Evolutionary conservation across 257 asterid species (phyloP), one percentile per base, ranked within the genome.

Genomic region (Scutellaria minor): DNA sequence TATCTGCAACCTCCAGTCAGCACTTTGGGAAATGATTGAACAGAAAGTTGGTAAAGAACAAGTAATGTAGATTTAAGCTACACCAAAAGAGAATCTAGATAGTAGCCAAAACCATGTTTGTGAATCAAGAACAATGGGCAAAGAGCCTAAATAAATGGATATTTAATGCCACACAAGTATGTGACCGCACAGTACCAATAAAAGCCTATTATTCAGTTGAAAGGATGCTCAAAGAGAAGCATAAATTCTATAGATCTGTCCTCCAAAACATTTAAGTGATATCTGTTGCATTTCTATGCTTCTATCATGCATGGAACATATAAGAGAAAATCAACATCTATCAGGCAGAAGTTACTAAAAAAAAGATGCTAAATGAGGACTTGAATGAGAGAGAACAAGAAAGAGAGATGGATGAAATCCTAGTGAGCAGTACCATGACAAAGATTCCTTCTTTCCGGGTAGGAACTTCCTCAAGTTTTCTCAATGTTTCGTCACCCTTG

Each of bases 381-480:
- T 47, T 57, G 56, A 37, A 71, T 12, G 20, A 31, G 44, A n/a
- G 58, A 71, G 18, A 40, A 37, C 9, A 37, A 71, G 56, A 76
- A 44, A 67, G 51, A 41, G 15, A 44, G 54, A 35, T 8, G 7
- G 39, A 42, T 54, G 22, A 53, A 13, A 58, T 70, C 27, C 15
- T 31, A 57, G 66, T 76, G 14, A 44, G 40, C 42, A 45, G 71
- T 85, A 91, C 98, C 99, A 94, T 94, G 27, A 94, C 96, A 78
- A 94, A 94, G 46, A 94, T 94, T 86, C 98, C 99, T 83, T 92
- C 95, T 59, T 52, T 82, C 35, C 84, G 82, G 9, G 97, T 94
- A 75, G 99, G 98, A 51, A 94, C 89, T 78, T 94, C 84, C 92
- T 94, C 98, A 39, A 94, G 88, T 78, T 94, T 94, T 77, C 81